Conservation (phyloP, 2,329 filamentous ascomycete species). For the Gaeumannomyces tritici region DNA sequence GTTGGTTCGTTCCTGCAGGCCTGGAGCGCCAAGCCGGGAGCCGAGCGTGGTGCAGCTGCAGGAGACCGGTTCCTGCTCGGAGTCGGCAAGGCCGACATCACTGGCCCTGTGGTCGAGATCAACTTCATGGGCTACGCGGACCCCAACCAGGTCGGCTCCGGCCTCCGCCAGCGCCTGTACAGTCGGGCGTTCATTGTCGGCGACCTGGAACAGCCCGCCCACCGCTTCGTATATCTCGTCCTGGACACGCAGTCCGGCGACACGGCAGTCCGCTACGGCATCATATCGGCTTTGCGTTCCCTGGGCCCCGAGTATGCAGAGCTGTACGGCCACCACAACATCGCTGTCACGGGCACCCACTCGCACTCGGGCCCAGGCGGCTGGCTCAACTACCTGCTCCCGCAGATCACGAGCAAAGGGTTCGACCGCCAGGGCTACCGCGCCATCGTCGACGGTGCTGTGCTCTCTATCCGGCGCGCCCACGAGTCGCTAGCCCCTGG, state of each 20-base stretch:
- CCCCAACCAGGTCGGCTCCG: constrained; percentile 67
- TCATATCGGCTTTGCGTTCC: constrained; percentile 59
- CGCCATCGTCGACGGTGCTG: constrained; percentile 75
- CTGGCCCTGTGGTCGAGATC: constrained; percentile 74
- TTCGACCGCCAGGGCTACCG: constrained; percentile 80
- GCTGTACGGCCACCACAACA: constrained; percentile 66
- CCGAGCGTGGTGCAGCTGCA: background rate
- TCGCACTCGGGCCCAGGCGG: constrained; percentile 83
- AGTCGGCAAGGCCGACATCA: constrained; percentile 45
- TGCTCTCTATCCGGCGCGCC: constrained; percentile 70
- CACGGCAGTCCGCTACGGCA: constrained; percentile 75
- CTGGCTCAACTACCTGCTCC: constrained; percentile 86
- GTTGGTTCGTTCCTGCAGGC: background rate
- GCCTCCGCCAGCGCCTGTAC: constrained; percentile 76
- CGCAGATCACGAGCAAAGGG: constrained; percentile 77
- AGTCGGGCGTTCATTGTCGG: constrained; percentile 82
- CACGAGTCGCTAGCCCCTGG: constrained; percentile 52
- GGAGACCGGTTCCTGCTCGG: constrained; percentile 39
- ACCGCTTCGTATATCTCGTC: constrained; percentile 77
- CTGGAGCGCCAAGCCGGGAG: background rate
- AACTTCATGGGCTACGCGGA: constrained; percentile 87
- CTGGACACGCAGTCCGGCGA: constrained; percentile 82
- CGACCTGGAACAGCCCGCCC: constrained; percentile 49
- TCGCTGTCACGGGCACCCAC: constrained; percentile 87
- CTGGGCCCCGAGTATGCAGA: constrained; percentile 60